Percentiles rank a stretch among this genome's conserved stretches.
phyloP scores from a whole-genome alignment of 148 eudicot genomes.

The Vaccinium macrocarpon region DNA sequence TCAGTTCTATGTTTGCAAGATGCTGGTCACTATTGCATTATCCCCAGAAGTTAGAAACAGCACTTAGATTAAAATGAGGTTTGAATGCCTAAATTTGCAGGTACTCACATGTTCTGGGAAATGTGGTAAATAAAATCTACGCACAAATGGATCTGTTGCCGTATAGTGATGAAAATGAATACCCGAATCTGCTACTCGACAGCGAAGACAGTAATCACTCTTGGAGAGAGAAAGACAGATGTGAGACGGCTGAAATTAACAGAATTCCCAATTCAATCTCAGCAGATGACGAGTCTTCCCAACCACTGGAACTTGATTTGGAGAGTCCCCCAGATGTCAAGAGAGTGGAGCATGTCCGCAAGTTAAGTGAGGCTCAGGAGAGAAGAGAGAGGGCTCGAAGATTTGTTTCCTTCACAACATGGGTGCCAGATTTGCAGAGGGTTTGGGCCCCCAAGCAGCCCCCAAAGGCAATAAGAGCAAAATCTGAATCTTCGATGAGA shows the following conservation, averaged over 20 bases:
- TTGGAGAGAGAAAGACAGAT: conserved; percentile 44
- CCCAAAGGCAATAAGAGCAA: conserved; percentile 37
- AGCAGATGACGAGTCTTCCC: conserved; percentile 54
- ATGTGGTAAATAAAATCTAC: conserved; percentile 56
- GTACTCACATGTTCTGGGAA: conserved; percentile 56
- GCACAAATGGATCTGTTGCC: conserved; percentile 72
- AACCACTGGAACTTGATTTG: conserved; percentile 27
- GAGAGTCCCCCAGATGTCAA: conserved; percentile 26
- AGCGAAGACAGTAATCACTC: conserved; percentile 96
- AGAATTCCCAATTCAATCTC: conserved; percentile 46
- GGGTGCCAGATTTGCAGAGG: conserved; percentile 77
- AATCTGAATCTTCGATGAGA: conserved; percentile 37
- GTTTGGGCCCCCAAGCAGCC: conserved; percentile 91
- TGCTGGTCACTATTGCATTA: neutral
- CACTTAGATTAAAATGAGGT: neutral
- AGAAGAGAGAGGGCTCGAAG: conserved; percentile 71
- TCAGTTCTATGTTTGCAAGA: neutral
- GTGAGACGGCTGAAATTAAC: conserved; percentile 32
- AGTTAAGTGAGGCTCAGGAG: conserved; percentile 63
- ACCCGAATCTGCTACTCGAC: conserved; percentile 54
- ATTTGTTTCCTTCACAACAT: conserved; percentile 54
- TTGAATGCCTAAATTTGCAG: conserved; percentile 39
- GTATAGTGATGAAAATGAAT: conserved; percentile 72
- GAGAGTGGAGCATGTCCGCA: conserved; percentile 42
- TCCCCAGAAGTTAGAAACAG: conserved; percentile 7